Base-by-base conservation (phyloP, 1,284 basidiomycete species). In the Austroboletus olivaceoglutinosus region DNA sequence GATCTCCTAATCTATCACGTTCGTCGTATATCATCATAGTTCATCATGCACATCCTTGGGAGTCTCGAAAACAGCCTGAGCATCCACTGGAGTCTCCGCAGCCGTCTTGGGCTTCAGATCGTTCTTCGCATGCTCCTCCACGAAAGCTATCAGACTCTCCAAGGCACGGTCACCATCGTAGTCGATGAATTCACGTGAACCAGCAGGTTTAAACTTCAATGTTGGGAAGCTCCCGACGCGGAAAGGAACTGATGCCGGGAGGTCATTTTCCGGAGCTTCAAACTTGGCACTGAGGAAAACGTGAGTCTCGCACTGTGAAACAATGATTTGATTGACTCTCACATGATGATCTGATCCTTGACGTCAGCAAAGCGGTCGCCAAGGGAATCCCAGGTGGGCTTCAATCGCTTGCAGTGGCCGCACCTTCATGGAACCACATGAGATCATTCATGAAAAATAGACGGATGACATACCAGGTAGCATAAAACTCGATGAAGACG, bases 401-500 rank as follows among this genome's bases (percentile, higher is more conserved):
- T 92, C 58, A 99, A 85, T 64, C 93, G 89, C 76, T 97, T 97
- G 87, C 93, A 96, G 78, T 92, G 90, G 44, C 89, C 90, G 60
- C 93, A 96, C 89, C 89, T 91, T 57, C 56, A 58, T 18, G 52
- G 27, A 11, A 0, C 23, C 55, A n/a, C n/a, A 25, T 15, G 5
- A 9, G 1, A 4, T 33, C 15, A 25, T 11, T 12, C 34, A 43
- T 31, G 34, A 33, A 19, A 16, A 2, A 36, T 18, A 19, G 11
- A 25, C 43, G 15, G 41, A n/a, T 38, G 9, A 62, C 79, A 16
- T 76, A 97, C 96, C 97, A 99, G 48, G 92, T 86, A 48, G 96
- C 97, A 68, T 93, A 98, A 74, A 97, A 95, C 75, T 99, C 97
- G 62, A 98, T 79, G 61, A 99, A 94, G 62, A 98, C 87, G 71